Evolutionary conservation across 495 filamentous ascomycete species (phyloP), one percentile per base, ranked within the genome.

Genomic region (Gamarada debralockiae): DNA sequence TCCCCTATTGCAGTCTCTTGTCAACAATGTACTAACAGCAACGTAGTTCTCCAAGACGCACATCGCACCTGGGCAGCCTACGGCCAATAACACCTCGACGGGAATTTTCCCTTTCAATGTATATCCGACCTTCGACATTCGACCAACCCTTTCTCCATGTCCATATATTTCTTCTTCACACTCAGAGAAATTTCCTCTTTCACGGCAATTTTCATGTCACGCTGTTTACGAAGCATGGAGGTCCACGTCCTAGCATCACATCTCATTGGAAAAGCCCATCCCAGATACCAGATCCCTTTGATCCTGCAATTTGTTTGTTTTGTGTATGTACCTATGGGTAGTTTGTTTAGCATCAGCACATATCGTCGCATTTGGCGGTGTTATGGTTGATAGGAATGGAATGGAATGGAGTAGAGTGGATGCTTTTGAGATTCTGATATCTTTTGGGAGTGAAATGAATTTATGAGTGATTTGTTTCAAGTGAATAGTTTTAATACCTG

Each of bases 21-120:
- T 10, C 24, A 13, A 22, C n/a, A 24, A 24, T 12, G 45, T 25
- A 49, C 59, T 67, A 46, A 68, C 43, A 23, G 24, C 12, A 22
- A 20, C n/a, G 33, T 49, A 77, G 74, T 69, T 49, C 70, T 77
- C 15, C 69, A 73, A 70, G 73, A 77, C 55, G 68, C 73, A 24
- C 72, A 77, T 57, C 66, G 69, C 49, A 64, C 21, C n/a, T 72
- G 73, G 53, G 65, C 61, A 3, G 64, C 58, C 27, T 68, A 67
- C 53, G 65, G 67, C 18, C 67, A 67, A 54, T 72, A 59, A 67
- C 10, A 39, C 14, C 18, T 6, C 20, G 5, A 4, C 27, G 27
- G 10, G 10, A 4, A 29, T 10, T 29, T 29, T 29, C 10, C 27
- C 27, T 29, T 29, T 5, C 27, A 10, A 29, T 22, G n/a, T n/a